Percentiles rank a stretch among this genome's conserved stretches.
These are phyloP conservation scores for Saccharum hybrid DNA, from an alignment of 202 grass and related monocot species.

Conservation along the genomic window DNA sequence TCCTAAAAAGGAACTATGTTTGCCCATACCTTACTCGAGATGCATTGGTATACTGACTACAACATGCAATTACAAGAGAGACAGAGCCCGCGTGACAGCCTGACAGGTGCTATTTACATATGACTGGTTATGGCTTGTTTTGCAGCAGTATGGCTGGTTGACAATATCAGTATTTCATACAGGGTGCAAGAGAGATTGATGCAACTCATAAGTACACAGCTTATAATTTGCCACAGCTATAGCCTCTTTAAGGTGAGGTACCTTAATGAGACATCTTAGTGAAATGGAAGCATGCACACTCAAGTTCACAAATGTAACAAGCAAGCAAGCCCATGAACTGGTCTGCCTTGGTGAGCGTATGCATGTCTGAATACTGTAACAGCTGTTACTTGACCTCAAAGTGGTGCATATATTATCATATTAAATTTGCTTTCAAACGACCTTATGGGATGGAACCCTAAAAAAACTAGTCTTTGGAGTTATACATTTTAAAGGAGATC, in stretches of 20 bases:
- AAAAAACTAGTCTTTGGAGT: not conserved
- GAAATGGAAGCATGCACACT: constrained; percentile 9
- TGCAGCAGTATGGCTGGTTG: not conserved
- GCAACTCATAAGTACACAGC: not conserved
- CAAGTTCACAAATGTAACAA: not conserved
- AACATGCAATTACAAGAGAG: not conserved
- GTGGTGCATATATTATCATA: not conserved
- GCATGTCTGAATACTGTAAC: not conserved
- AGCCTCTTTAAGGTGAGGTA: not conserved
- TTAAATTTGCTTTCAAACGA: not conserved
- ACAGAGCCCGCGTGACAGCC: not conserved
- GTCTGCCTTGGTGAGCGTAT: not conserved
- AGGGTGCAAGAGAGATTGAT: not conserved
- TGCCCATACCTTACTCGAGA: not conserved
- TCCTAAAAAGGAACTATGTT: not conserved
- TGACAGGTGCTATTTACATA: not conserved
- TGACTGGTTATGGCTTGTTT: not conserved
- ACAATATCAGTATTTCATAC: not conserved
- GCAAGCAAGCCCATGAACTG: constrained; percentile 4
- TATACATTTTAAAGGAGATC: not conserved
- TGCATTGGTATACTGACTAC: not conserved
- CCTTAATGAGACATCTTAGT: not conserved
- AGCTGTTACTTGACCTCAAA: not conserved
- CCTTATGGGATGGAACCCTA: not conserved
- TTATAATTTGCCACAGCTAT: not conserved